Conservation (phyloP, 495 filamentous ascomycete genomes). For the Penicillium riverlandense region DNA sequence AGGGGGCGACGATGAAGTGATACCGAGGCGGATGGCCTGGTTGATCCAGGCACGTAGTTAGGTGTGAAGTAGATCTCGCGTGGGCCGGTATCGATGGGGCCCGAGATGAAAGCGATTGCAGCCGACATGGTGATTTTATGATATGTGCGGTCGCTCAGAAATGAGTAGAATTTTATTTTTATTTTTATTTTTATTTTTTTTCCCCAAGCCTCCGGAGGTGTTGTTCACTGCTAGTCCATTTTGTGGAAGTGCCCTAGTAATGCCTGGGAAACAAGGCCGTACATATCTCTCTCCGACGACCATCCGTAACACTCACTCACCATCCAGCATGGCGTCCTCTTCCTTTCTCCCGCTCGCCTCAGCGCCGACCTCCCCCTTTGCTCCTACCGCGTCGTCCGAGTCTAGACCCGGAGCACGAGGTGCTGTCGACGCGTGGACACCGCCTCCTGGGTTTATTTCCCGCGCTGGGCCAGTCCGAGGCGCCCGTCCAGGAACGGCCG, state of each 20-base stretch:
- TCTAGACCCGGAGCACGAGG: conserved; percentile 24
- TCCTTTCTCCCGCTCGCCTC: conserved; percentile 14
- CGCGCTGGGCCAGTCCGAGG: conserved; percentile 19
- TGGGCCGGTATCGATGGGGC: conserved; percentile 18
- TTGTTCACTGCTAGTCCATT: too few species aligned
- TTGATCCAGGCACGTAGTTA: conserved; percentile 15
- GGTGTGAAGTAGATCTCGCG: conserved; percentile 13
- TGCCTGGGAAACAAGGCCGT: too few species aligned
- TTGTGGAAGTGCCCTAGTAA: too few species aligned
- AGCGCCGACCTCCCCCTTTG: conserved; percentile 6
- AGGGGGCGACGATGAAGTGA: conserved; percentile 19
- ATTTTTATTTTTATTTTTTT: too few species aligned
- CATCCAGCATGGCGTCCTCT: conserved; percentile 8
- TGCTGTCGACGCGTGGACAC: conserved; percentile 32
- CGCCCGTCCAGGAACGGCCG: conserved; percentile 11
- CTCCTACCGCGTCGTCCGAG: conserved; percentile 24
- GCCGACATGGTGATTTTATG: background rate
- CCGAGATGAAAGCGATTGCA: conserved; percentile 19
- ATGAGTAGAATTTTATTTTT: too few species aligned
- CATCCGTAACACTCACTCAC: too few species aligned
- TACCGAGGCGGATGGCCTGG: conserved; percentile 10
- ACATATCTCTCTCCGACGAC: too few species aligned
- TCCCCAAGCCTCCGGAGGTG: too few species aligned
- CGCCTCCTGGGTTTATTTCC: conserved; percentile 17
- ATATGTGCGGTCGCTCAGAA: too few species aligned